These are phyloP conservation scores for Phlebiopsis flavidoalba DNA, from an alignment of 768 basidiomycete genomes.

Conservation along the genomic window DNA sequence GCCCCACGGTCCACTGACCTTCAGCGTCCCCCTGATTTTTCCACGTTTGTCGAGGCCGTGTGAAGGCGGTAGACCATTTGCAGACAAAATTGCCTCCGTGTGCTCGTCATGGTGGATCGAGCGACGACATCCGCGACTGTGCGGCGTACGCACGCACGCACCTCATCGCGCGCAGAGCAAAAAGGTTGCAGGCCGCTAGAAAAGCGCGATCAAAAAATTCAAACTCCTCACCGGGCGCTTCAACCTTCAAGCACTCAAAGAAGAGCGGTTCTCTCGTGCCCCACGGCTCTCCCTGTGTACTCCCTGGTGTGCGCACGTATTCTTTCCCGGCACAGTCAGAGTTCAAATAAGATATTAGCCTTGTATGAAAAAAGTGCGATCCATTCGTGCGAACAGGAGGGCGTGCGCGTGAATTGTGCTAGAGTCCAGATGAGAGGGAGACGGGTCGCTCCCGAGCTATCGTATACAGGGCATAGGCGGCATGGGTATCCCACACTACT, in stretches of 20 bases:
- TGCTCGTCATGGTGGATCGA: not conserved
- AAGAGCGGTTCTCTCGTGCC: too few relatives aligned
- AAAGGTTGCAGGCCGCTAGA: not conserved
- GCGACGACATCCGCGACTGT: not conserved
- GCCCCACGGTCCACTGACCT: not conserved
- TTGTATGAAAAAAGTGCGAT: not conserved
- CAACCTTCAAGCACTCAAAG: not conserved
- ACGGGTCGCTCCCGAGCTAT: not conserved
- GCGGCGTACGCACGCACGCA: not conserved
- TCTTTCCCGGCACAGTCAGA: not conserved
- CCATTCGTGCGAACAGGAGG: constrained; percentile 2
- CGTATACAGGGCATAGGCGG: not conserved
- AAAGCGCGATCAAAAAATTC: not conserved
- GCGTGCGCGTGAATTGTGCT: not conserved
- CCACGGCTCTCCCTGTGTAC: too few relatives aligned
- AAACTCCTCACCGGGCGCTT: not conserved
- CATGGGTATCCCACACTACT: constrained; percentile 5
- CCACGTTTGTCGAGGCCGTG: not conserved
- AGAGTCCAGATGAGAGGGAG: constrained; percentile 2
- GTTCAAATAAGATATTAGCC: not conserved
- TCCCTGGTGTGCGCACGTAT: not conserved
- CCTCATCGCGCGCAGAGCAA: not conserved
- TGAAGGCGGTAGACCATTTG: too few relatives aligned
- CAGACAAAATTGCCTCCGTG: not conserved
- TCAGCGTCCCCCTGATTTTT: not conserved